Evolutionary conservation across 208 protist genomes (phyloP), one percentile per base, ranked within the genome.

Genomic region (Trypanosoma lewisi): DNA sequence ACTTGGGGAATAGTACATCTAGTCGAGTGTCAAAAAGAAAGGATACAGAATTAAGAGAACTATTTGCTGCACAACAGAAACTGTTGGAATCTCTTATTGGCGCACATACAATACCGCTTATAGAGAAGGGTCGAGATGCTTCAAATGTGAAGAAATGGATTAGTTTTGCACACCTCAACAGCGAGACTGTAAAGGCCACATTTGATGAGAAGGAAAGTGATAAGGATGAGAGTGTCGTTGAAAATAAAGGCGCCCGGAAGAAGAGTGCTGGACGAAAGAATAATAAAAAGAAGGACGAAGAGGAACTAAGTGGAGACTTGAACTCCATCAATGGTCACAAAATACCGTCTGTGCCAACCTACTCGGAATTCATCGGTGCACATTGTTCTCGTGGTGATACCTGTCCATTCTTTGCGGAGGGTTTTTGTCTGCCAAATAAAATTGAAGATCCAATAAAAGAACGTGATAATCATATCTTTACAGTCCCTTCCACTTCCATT

Each of bases 401-500:
- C 21, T 95, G 89, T 58, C 85, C 89, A 7, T 95, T 93, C 53
- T 95, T 93, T 25, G 61, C 68, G 1, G 85, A 95, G 60, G 89
- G 89, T 39, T 78, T 85, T 67, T 95, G 89, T 59, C 78, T 95
- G 16, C 89, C 89, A 3, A 76, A 84, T 37, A 82, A 82, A 44
- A 80, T 88, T 42, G 75, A 82, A 2, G 67, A 91, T 49, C 77
- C 89, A n/a, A 19, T 95, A 8, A 28, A 48, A 12, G 67, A 51
- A 7, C 42, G 63, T 19, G 85, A 95, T 77, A 93, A 95, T 62
- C 89, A 95, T 70, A 79, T 95, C 68, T 95, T 95, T 77, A 93
- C 83, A 9, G 42, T 93, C 19, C 89, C 89, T 16, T 91, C 79
- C 31, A 85, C 81, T 17, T 64, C 85, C 1, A 70, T 91, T 17